Evolutionary conservation across 2,329 filamentous ascomycete genomes (phyloP).

Genomic region (Neocatenulostroma microsporum): DNA sequence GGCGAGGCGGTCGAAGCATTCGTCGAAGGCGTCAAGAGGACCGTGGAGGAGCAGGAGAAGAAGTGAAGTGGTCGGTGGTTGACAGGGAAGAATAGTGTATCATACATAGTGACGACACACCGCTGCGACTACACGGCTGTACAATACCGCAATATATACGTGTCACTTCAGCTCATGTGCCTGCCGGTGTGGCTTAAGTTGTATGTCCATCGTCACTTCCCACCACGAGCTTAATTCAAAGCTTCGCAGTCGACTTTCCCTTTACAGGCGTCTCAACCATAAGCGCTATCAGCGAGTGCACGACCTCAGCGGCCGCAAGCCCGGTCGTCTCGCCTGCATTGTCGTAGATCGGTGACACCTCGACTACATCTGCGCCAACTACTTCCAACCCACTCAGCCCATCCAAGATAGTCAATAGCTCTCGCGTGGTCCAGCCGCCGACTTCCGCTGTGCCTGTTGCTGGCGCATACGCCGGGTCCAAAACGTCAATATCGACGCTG

Average conservation of each 20-base stretch:
- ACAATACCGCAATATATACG: too few relatives aligned
- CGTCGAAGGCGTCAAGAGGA: conserved; percentile 77
- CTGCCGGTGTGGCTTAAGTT: too few relatives aligned
- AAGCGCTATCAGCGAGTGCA: conserved; percentile 42
- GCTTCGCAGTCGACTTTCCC: too few relatives aligned
- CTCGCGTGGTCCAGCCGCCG: conserved; percentile 54
- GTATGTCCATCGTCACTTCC: too few relatives aligned
- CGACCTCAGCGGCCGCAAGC: conserved; percentile 49
- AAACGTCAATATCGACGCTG: conserved; percentile 50
- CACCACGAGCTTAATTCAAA: too few relatives aligned
- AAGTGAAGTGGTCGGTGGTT: too few relatives aligned
- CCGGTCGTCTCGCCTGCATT: conserved; percentile 52
- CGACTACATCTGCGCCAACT: conserved; percentile 55
- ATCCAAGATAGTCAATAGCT: conserved; percentile 52
- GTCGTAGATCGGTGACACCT: conserved; percentile 56
- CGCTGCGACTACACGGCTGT: too few relatives aligned
- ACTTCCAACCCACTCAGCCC: conserved; percentile 52
- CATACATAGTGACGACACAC: too few relatives aligned
- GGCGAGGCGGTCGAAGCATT: conserved; percentile 87
- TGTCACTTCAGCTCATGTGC: too few relatives aligned
- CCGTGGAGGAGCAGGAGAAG: conserved; percentile 54
- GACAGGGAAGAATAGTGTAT: too few relatives aligned
- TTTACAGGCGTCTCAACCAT: conserved; percentile 39
- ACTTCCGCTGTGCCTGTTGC: conserved; percentile 55
- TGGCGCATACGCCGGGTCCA: conserved; percentile 49